A percentile compares a stretch with the other conserved stretches of the same genome.
Conservation (phyloP, 1,139 yeast species). For the Kodamaea arcana region DNA sequence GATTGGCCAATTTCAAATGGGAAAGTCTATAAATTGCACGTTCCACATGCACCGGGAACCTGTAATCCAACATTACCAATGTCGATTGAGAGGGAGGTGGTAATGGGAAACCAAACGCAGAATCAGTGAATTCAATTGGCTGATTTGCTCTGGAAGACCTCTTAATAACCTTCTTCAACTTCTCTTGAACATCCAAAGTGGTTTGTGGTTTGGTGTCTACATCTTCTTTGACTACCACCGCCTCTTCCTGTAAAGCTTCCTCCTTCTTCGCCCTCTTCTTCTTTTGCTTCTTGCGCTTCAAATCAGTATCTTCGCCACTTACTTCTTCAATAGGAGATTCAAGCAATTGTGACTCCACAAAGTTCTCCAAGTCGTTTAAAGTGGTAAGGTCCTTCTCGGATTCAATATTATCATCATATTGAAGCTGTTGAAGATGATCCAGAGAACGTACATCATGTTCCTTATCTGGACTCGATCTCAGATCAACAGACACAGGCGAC, state of each 20-base stretch:
- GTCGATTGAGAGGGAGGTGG: conserved; percentile 78
- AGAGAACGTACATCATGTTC: neutral
- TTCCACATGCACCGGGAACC: conserved; percentile 93
- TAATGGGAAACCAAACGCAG: conserved; percentile 81
- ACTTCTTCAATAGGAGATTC: conserved; percentile 2
- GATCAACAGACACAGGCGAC: conserved; percentile 6
- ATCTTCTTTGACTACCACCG: conserved; percentile 7
- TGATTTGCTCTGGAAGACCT: conserved; percentile 54
- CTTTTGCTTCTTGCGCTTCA: conserved; percentile 8
- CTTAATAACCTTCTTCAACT: conserved; percentile 40
- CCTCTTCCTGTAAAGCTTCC: conserved; percentile 9
- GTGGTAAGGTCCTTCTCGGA: neutral
- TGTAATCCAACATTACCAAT: conserved; percentile 70
- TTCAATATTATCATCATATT: neutral
- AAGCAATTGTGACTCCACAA: conserved; percentile 1
- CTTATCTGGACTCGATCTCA: conserved; percentile 2
- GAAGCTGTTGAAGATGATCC: neutral
- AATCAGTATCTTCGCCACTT: conserved; percentile 6
- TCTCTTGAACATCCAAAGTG: conserved; percentile 44
- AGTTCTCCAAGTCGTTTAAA: neutral
- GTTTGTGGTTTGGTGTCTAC: conserved; percentile 26
- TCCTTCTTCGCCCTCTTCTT: conserved; percentile 6
- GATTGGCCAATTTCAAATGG: conserved; percentile 89
- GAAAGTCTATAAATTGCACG: conserved; percentile 90
- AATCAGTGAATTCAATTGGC: conserved; percentile 72